A percentile compares a stretch with the other conserved stretches of the same genome.
Conservation (phyloP, 1,139 yeast genomes). For the Saccharomyces hybrid region DNA sequence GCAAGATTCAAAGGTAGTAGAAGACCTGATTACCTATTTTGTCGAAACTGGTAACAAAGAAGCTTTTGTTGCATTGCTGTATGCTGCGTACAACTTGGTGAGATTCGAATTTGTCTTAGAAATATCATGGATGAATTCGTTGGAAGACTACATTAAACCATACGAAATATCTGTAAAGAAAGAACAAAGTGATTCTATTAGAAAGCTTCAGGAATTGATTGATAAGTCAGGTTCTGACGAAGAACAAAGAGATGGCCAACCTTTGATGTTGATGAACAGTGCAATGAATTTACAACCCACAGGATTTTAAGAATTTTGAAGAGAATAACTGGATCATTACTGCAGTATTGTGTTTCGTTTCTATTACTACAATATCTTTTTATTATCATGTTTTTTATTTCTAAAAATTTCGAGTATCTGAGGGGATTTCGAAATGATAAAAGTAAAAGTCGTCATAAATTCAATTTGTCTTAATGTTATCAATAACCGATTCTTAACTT, state of each 20-base stretch:
- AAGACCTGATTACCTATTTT: conserved; percentile 81
- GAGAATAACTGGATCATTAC: not conserved
- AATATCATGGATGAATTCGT: conserved; percentile 80
- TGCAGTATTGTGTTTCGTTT: not conserved
- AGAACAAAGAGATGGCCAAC: conserved; percentile 35
- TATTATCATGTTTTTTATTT: not conserved
- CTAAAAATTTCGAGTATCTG: conserved; percentile 8
- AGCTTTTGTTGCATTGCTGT: conserved; percentile 85
- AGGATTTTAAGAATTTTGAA: conserved; percentile 13
- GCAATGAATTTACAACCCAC: conserved; percentile 26
- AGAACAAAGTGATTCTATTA: conserved; percentile 64
- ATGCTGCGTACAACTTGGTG: conserved; percentile 74
- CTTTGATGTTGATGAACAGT: conserved; percentile 62
- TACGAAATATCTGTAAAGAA: conserved; percentile 75
- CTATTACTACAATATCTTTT: not conserved
- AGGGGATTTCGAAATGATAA: conserved; percentile 11
- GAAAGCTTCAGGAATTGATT: conserved; percentile 57
- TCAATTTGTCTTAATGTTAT: not conserved
- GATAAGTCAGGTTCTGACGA: conserved; percentile 47
- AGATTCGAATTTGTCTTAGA: conserved; percentile 81
- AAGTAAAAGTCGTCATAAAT: not conserved
- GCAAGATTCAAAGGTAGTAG: conserved; percentile 70
- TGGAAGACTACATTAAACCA: conserved; percentile 80
- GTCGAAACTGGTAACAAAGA: conserved; percentile 97
- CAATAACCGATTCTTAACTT: not conserved